These are phyloP conservation scores for Tricholoma terreum DNA, from an alignment of 768 basidiomycete species.

Conservation along the genomic window DNA sequence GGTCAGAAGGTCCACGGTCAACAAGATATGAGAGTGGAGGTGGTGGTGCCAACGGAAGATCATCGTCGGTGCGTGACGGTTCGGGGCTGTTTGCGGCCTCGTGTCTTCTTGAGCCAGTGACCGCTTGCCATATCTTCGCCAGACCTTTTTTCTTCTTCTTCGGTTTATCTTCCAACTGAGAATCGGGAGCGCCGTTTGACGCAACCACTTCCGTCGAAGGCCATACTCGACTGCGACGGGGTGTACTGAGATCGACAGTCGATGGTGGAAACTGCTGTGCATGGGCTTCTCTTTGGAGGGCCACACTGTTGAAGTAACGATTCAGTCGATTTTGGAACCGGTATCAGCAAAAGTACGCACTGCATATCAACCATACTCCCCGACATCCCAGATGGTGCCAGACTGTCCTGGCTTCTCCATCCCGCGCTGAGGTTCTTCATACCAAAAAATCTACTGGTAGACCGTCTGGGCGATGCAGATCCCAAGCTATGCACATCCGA, in stretches of 20 bases:
- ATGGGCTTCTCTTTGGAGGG: constrained; percentile 65
- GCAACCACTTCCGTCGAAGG: constrained; percentile 35
- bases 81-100: constrained; percentile 29
- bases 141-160: constrained; percentile 79
- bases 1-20: constrained; percentile 51
- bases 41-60: constrained; percentile 81
- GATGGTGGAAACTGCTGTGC: constrained; percentile 19
- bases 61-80: constrained; percentile 53
- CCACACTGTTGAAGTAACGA: constrained; percentile 48
- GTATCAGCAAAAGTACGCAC: constrained; percentile 43
- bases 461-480: constrained; percentile 63
- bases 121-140: constrained; percentile 77
- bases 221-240: constrained; percentile 56
- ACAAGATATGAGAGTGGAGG: constrained; percentile 90
- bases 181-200: constrained; percentile 12
- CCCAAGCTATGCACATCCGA: constrained; percentile 75
- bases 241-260: constrained; percentile 37
- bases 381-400: constrained; percentile 76
- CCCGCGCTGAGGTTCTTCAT: constrained; percentile 67
- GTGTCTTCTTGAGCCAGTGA: constrained; percentile 57
- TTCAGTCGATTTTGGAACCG: constrained; percentile 7
- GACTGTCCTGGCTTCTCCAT: constrained; percentile 78
- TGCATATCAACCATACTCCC: constrained; percentile 95
- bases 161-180: constrained; percentile 41
- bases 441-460: constrained; percentile 64